Percentiles rank a stretch among this genome's conserved stretches.
These are phyloP conservation scores for Pachysandra terminalis DNA, from an alignment of 164 flowering plant species.

Conservation along the genomic window DNA sequence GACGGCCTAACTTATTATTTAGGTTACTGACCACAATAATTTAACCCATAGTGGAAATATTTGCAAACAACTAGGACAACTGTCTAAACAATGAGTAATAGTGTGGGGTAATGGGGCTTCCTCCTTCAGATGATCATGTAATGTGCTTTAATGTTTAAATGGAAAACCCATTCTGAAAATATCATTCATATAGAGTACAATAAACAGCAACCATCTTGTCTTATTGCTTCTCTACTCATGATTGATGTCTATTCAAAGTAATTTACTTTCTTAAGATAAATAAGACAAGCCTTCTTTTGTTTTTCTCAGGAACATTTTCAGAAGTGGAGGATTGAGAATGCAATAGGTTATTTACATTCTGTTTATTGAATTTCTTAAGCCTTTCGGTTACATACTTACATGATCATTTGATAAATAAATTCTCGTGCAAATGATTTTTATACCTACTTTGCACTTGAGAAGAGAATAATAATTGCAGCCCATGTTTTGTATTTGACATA, in stretches of 20 bases:
- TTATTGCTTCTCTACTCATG: background rate
- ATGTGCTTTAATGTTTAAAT: background rate
- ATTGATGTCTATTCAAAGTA: background rate
- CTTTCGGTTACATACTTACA: background rate
- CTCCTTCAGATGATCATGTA: background rate
- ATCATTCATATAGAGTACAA: background rate
- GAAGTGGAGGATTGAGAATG: conserved; percentile 75
- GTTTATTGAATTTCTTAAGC: background rate
- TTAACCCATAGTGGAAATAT: background rate
- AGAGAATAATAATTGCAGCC: no score
- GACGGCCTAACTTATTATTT: no score
- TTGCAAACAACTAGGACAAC: background rate
- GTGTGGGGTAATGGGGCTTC: background rate
- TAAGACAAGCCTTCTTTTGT: background rate
- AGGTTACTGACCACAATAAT: no score
- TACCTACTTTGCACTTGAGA: no score
- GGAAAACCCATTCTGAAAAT: background rate
- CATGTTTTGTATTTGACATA: no score
- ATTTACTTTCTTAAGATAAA: background rate
- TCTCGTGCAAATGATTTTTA: no score
- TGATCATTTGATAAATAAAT: no score
- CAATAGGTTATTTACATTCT: conserved; percentile 61
- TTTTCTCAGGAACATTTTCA: conserved; percentile 78
- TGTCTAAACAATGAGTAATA: background rate
- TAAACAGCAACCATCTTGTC: background rate